Base-by-base conservation (phyloP, 2,329 filamentous ascomycete genomes). In the Rhynchosporium graminicola region DNA sequence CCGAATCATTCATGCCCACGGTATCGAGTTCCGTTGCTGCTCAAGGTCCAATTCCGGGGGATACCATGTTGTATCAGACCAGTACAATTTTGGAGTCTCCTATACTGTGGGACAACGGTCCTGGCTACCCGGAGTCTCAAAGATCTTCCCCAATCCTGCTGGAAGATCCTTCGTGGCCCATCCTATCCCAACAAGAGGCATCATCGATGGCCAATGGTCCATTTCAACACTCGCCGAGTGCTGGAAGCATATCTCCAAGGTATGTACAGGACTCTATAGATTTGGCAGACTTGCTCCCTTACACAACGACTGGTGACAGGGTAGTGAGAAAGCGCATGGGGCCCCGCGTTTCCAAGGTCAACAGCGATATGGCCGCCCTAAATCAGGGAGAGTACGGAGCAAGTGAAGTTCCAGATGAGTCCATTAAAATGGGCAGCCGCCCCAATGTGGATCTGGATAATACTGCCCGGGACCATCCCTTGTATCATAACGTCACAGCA, bases 401-500 rank as follows among this genome's bases (percentile, higher is more conserved):
- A 43, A 68, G 67, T 40, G 68, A 73, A 36, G 61, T 57, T 33
- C 68, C 69, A 47, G 72, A 73, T 58, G 73, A 74, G 40, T 65
- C 69, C 47, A 69, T 70, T 59, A 71, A 69, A 60, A 51, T 70
- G 42, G 64, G 69, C 52, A 67, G 68, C 59, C 71, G 72, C 50
- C 68, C 71, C n/a, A 72, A 66, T 58, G 63, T 70, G 36, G 73
- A 74, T 12, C 57, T 71, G 52, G 73, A 75, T 54, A 75, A 75
- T 54, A 67, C 69, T 67, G 85, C 85, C 38, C 77, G 86, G 72
- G 84, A 87, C 74, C 87, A 93, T 74, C 83, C 81, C 26, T 79
- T 91, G 12, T 94, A 93, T 80, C 87, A 88, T 74, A 86, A 85
- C 69, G 84, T 82, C 60, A 78, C 79, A 52, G 84, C 87, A 9